Conservation (phyloP, 352 stramenopile genomes). For the Pythium phragmitis region DNA sequence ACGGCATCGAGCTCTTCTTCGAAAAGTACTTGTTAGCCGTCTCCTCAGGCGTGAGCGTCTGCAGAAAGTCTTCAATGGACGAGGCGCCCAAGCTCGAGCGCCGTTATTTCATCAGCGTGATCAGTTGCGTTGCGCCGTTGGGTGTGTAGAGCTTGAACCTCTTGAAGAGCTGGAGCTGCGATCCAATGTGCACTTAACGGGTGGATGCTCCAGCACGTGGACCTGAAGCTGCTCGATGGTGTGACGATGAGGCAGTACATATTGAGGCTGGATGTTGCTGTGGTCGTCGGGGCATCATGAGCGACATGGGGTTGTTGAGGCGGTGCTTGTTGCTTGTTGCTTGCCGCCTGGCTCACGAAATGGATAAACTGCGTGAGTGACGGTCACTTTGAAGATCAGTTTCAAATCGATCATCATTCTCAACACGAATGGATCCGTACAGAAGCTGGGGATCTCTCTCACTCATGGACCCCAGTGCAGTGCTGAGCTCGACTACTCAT, state of each 20-base stretch:
- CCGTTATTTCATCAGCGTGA: constrained; percentile 2
- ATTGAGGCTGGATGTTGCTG: constrained; percentile 1
- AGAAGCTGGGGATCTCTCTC: too few species aligned
- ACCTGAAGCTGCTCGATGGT: constrained; percentile 21
- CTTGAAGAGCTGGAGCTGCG: constrained; percentile 25
- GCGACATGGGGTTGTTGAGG: constrained; percentile 3
- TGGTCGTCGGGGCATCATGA: constrained; percentile 2
- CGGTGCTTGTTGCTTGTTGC: not conserved
- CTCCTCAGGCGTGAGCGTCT: constrained; percentile 23
- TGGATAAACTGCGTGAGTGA: constrained; percentile 23
- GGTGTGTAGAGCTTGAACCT: constrained; percentile 22
- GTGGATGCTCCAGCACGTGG: constrained; percentile 10
- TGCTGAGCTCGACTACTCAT: too few species aligned
- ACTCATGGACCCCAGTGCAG: too few species aligned
- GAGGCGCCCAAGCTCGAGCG: not conserved
- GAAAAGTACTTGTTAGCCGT: constrained; percentile 23
- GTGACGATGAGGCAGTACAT: constrained; percentile 27
- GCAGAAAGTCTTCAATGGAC: constrained; percentile 15
- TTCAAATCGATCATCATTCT: constrained; percentile 19
- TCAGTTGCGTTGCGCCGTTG: not conserved
- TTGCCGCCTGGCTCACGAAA: not conserved
- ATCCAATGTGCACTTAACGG: not conserved
- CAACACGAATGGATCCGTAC: too few species aligned
- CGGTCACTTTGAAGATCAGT: constrained; percentile 16
- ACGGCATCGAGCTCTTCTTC: constrained; percentile 25